phyloP scores from a whole-genome alignment of 129 eudicot species.

The Tagetes patula region DNA sequence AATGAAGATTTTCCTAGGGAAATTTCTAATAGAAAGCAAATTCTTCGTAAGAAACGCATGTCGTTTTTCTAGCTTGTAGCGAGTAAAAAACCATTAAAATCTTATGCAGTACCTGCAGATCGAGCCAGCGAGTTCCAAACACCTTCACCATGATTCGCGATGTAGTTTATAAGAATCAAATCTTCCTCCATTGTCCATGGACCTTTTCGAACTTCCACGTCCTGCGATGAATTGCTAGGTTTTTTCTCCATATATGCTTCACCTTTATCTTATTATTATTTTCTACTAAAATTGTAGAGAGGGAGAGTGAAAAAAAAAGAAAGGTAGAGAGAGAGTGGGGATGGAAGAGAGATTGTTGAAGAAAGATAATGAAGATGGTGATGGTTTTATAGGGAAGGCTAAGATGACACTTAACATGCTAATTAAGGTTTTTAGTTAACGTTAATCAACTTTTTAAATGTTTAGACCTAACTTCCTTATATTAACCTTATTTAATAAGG shows the following conservation, averaged over 20 bases:
- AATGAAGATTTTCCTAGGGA: too few relatives aligned
- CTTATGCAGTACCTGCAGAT: constrained; percentile 56
- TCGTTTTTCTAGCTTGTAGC: too few relatives aligned
- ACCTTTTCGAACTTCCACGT: constrained; percentile 88
- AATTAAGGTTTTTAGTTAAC: constrained; percentile 28
- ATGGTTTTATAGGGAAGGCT: constrained; percentile 45
- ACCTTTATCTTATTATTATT: not conserved
- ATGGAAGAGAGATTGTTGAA: constrained; percentile 33
- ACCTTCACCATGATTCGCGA: constrained; percentile 98
- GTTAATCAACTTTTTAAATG: constrained; percentile 32
- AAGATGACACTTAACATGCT: constrained; percentile 40
- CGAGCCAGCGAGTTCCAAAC: constrained; percentile 92
- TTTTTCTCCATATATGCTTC: constrained; percentile 57
- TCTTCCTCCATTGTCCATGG: constrained; percentile 99
- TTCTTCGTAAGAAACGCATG: too few relatives aligned
- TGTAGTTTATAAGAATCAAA: constrained; percentile 89
- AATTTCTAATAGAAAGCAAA: too few relatives aligned
- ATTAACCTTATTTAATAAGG: constrained; percentile 14
- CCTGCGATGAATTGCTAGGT: constrained; percentile 59
- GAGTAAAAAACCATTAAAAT: too few relatives aligned
- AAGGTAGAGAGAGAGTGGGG: constrained; percentile 19
- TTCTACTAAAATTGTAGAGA: constrained; percentile 25
- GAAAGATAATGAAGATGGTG: constrained; percentile 46
- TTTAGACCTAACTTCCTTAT: constrained; percentile 53
- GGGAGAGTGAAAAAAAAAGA: constrained; percentile 16